Conservation (phyloP, 1,284 basidiomycete species). For the Cutaneotrichosporon sp. region DNA sequence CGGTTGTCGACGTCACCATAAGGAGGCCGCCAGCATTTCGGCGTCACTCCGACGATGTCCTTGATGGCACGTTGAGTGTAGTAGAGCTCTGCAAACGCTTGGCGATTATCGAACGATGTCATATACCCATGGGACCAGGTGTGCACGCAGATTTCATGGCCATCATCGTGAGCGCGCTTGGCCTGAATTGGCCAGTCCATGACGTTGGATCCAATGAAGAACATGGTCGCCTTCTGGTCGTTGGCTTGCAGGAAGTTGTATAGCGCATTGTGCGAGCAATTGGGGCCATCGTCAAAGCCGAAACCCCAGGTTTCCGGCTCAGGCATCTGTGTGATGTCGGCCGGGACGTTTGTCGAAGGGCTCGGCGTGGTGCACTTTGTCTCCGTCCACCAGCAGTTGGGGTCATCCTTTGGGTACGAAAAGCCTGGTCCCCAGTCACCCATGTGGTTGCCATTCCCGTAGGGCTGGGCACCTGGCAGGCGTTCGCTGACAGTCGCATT, state of each 20-base stretch:
- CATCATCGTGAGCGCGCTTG: constrained; percentile 49
- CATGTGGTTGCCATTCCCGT: too few species aligned
- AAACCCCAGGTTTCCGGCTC: constrained; percentile 54
- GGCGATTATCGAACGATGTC: constrained; percentile 51
- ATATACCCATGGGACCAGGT: constrained; percentile 53
- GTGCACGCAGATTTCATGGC: constrained; percentile 49
- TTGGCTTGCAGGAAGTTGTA: constrained; percentile 52
- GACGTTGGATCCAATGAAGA: constrained; percentile 53
- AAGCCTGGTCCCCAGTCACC: too few species aligned
- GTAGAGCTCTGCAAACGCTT: constrained; percentile 55
- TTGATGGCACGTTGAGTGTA: constrained; percentile 54
- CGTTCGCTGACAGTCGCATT: too few species aligned
- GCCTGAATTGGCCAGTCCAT: constrained; percentile 55
- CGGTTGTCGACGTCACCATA: constrained; percentile 54
- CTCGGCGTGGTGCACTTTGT: too few species aligned
- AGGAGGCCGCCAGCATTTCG: constrained; percentile 51
- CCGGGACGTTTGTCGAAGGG: too few species aligned
- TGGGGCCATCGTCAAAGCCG: constrained; percentile 53
- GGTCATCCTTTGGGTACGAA: too few species aligned
- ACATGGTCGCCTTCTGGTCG: constrained; percentile 53
- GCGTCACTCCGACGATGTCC: constrained; percentile 51
- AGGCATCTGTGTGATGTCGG: too few species aligned
- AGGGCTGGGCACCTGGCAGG: too few species aligned
- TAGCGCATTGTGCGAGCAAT: constrained; percentile 52
- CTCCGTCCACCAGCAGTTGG: too few species aligned